phyloP scores from a whole-genome alignment of 345 rosid species.

The Xanthoceras sorbifolium region DNA sequence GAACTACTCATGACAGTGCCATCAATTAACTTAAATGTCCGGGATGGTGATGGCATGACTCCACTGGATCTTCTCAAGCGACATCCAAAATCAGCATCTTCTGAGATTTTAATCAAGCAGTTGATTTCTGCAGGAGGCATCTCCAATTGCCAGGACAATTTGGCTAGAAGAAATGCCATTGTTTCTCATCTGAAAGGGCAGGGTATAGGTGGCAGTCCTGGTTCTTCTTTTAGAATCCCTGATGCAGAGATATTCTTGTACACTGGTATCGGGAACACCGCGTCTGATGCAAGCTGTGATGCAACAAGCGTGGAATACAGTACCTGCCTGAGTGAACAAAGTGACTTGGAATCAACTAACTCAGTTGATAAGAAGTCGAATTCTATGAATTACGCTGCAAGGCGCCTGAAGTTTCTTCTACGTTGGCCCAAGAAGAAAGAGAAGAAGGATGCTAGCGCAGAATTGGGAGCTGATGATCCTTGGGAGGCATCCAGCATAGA shows the following conservation, averaged over 20 bases:
- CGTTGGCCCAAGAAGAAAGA: slow-evolving; percentile 64
- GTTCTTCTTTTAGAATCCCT: slow-evolving; percentile 75
- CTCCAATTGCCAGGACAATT: slow-evolving; percentile 41
- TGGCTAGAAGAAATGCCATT: slow-evolving; percentile 42
- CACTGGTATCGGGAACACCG: slow-evolving; percentile 48
- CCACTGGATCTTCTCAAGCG: slow-evolving; percentile 78
- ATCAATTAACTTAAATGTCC: slow-evolving; percentile 57
- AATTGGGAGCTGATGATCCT: slow-evolving; percentile 30
- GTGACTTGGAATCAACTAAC: slow-evolving; percentile 35
- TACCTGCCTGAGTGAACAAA: slow-evolving; percentile 46
- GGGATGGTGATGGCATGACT: slow-evolving; percentile 73
- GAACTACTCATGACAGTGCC: slow-evolving; percentile 66
- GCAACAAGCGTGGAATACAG: slow-evolving; percentile 40
- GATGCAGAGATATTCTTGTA: slow-evolving; percentile 88
- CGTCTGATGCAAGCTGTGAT: slow-evolving; percentile 33
- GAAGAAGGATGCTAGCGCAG: slow-evolving; percentile 25
- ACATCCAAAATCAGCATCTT: slow-evolving; percentile 64
- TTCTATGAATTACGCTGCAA: slow-evolving; percentile 41
- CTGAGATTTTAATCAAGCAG: slow-evolving; percentile 74
- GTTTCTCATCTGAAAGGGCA: slow-evolving; percentile 56
- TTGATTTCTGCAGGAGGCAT: slow-evolving; percentile 83
- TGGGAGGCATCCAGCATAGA: slow-evolving; percentile 27
- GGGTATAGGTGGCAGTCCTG: slow-evolving; percentile 72
- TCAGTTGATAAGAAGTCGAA: slow-evolving; percentile 26
- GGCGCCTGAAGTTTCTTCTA: slow-evolving; percentile 68